These are phyloP conservation scores for Bipolaris sorokiniana DNA, from an alignment of 2,329 filamentous ascomycete species.

Conservation along the genomic window DNA sequence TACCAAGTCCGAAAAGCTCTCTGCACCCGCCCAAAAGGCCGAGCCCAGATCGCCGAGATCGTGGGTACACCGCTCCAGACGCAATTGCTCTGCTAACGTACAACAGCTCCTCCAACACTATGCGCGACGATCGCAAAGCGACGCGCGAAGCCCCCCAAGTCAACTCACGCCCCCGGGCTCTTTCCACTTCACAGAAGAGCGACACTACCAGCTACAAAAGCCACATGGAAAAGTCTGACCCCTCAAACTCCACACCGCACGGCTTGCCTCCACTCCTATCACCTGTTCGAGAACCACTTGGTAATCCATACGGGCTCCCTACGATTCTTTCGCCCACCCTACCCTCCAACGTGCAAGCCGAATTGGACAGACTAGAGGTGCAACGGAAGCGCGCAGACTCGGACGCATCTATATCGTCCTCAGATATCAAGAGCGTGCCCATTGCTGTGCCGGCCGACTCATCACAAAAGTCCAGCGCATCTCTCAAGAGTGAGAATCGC, in stretches of 20 bases:
- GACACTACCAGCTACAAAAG: constrained; percentile 48
- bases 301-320: constrained; percentile 53
- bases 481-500: constrained; percentile 30
- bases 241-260: constrained; percentile 45
- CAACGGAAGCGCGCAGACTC: constrained; percentile 46
- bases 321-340: constrained; percentile 64
- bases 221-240: constrained; percentile 34
- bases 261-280: constrained; percentile 48
- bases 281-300: constrained; percentile 52
- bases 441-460: constrained; percentile 29
- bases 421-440: constrained; percentile 39
- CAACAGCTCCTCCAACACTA: constrained; percentile 26
- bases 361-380: constrained; percentile 54
- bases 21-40: constrained; percentile 21
- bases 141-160: constrained; percentile 17
- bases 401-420: constrained; percentile 44
- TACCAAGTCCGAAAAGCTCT: constrained; percentile 30
- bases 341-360: constrained; percentile 61
- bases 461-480: constrained; percentile 27
- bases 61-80: constrained; percentile 18
- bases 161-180: constrained; percentile 23
- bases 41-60: constrained; percentile 24
- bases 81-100: constrained; percentile 19
- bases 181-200: constrained; percentile 40
- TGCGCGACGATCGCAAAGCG: constrained; percentile 25